Base-by-base conservation (phyloP, 1,139 yeast genomes). In the Sugiyamaella grinbergsii region DNA sequence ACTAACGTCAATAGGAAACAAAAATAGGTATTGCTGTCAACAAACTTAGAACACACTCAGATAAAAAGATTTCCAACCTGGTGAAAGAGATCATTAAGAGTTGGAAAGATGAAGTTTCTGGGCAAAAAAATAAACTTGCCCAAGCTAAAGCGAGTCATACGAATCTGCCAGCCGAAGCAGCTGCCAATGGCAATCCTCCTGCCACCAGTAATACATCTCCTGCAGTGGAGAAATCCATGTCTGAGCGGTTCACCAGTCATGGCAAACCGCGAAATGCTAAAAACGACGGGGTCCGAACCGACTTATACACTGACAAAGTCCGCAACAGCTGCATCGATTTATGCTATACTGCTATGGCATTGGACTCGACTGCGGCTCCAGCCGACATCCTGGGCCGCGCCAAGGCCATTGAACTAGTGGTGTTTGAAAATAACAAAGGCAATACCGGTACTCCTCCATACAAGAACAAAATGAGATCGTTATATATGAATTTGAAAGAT, bases 11-110 rank as follows among this genome's bases (percentile, higher is more conserved):
- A n/a, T 61, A 72, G 66, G 89, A 91, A 65, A 93, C 98, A n/a
- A 90, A 89, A 69, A 93, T 93, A n/a, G 98, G 98, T 54, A 94
- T 93, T 22, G 94, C 93, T 5, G 98, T 93, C 42, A 94, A 94
- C 71, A 90, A 89, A 70, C 81, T 85, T 64, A 79, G 95, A 59
- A 72, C 85, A 8, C 87, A 87, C 58, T 63, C 74, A 20, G 88
- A 86, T 65, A 62, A 76, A 20, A 87, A 84, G 54, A 82, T 93
- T 45, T 76, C 83, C 15, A 71, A 79, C 5, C 71, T 85, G 47
- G 98, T 91, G 28, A 87, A 86, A 68, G 81, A 80, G 62, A 87
- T 89, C 74, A 90, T 93, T 62, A 80, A 82, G 62, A 75, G 77
- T 39, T 93, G 98, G 98, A 88, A 90, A 67, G 97, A 90, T 54